Base-by-base conservation (phyloP, 1,284 basidiomycete species). In the Malassezia psittaci region DNA sequence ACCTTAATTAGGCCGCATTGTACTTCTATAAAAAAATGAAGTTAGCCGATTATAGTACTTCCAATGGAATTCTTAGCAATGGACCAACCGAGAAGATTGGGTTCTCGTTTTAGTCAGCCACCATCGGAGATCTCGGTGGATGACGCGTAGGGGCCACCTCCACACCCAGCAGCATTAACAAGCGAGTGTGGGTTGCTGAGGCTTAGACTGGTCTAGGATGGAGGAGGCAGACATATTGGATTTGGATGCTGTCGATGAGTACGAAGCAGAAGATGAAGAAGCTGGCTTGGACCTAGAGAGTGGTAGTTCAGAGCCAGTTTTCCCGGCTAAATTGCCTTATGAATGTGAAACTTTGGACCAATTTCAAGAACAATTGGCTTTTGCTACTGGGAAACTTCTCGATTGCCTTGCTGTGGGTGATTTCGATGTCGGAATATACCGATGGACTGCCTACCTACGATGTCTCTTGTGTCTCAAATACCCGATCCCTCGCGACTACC, bases 321-420 rank as follows among this genome's bases (percentile, higher is more conserved):
- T 72, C 44, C 67, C 68, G 0, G 40, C 64, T 12, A 60, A 55
- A 16, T 52, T 96, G 42, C 90, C 90, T 1, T 94, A 93, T 75
- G 79, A 82, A 63, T 83, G 86, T 62, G 90, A 94, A 76, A 78
- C 85, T 0, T 79, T 88, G 57, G 82, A 83, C 12, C 82, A 83
- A 67, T 89, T 91, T 83, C 83, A 90, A 70, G 77, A 80, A 41
- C 79, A 88, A 66, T 80, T 94, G 46, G 86, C 91, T 62, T 79
- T 84, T 61, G 87, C 90, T 62, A 77, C 86, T 37, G 76, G 82
- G 52, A 82, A 82, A 70, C 81, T 93, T 44, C 78, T 81, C 7
- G 88, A 91, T 71, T 85, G 84, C 62, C 79, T 89, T 33, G 81
- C 85, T 64, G 85, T 87, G 2, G 83, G 83, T 70, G 88, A 91